phyloP scores from a whole-genome alignment of 1,284 basidiomycete species.

The Cutaneotrichosporon sp. region DNA sequence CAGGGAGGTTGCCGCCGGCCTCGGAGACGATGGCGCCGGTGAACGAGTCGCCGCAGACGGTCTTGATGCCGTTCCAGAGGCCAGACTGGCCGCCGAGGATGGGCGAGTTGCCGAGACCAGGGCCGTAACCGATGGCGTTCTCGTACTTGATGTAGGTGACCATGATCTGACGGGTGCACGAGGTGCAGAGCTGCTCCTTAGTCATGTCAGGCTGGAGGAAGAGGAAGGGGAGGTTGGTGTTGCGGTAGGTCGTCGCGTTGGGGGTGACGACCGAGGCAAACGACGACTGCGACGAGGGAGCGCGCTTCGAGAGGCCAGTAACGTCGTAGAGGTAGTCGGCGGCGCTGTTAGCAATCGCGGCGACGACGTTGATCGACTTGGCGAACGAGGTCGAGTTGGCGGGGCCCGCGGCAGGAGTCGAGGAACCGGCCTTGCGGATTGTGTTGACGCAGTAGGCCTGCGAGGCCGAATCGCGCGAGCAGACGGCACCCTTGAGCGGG shows the following conservation, averaged over 20 bases:
- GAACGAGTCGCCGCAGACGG: constrained; percentile 55
- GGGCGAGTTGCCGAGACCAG: constrained; percentile 65
- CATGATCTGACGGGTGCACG: constrained; percentile 75
- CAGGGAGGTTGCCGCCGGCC: constrained; percentile 38
- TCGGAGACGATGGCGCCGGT: constrained; percentile 46
- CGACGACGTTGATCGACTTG: background rate
- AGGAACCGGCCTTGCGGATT: constrained; percentile 38
- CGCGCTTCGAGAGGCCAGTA: constrained; percentile 32
- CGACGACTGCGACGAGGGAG: constrained; percentile 8
- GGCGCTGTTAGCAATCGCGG: constrained; percentile 27
- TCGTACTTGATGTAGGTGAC: constrained; percentile 75
- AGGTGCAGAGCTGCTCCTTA: constrained; percentile 66
- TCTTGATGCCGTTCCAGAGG: constrained; percentile 65
- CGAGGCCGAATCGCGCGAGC: constrained; percentile 66
- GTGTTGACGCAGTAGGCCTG: constrained; percentile 67
- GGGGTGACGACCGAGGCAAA: constrained; percentile 56
- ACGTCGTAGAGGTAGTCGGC: constrained; percentile 47
- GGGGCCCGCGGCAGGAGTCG: constrained; percentile 18
- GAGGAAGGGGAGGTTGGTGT: constrained; percentile 74
- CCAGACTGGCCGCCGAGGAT: constrained; percentile 66
- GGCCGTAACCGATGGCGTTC: constrained; percentile 67
- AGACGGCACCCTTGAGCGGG: constrained; percentile 68
- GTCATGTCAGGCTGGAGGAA: constrained; percentile 64
- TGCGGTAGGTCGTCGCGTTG: constrained; percentile 66
- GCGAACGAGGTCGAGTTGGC: constrained; percentile 1